Evolutionary conservation across 2,329 filamentous ascomycete genomes (phyloP).

Genomic region (Didymella lethalis): DNA sequence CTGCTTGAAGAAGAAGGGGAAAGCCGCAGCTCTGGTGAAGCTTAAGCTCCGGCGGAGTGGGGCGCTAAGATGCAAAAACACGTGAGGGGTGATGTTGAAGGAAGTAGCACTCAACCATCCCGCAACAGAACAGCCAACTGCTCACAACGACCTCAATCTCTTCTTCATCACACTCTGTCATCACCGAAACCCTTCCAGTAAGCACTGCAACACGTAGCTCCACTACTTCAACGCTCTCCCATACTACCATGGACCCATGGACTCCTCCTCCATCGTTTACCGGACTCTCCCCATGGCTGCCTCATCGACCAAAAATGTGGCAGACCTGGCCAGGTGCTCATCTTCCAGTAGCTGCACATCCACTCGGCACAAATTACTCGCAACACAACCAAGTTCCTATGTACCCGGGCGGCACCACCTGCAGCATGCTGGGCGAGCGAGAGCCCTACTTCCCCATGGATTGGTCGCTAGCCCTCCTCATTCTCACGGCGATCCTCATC

Average conservation of each 20-base stretch:
- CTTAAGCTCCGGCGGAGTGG: conserved; percentile 14
- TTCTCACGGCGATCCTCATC: neutral
- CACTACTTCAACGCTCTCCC: no score
- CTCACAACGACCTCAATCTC: neutral
- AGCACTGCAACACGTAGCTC: neutral
- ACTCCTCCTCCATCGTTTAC: neutral
- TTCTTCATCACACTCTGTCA: neutral
- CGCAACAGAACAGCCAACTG: neutral
- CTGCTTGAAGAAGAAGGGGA: conserved; percentile 16
- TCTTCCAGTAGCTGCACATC: neutral
- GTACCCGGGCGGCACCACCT: conserved; percentile 6
- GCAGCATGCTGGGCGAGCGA: neutral
- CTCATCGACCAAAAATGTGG: neutral
- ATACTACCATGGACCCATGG: neutral
- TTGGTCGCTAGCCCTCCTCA: neutral
- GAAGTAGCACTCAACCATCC: conserved; percentile 21
- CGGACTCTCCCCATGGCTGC: no score
- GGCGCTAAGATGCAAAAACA: conserved; percentile 27
- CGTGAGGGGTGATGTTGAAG: conserved; percentile 25
- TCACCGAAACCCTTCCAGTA: neutral
- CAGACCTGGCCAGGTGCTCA: conserved; percentile 8
- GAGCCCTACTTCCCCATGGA: conserved; percentile 5
- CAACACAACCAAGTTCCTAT: neutral
- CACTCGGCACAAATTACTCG: neutral
- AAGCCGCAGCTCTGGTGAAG: conserved; percentile 5